These are phyloP conservation scores for Selaginella tamariscina DNA, from an alignment of 75 land plant genomes.

Conservation along the genomic window DNA sequence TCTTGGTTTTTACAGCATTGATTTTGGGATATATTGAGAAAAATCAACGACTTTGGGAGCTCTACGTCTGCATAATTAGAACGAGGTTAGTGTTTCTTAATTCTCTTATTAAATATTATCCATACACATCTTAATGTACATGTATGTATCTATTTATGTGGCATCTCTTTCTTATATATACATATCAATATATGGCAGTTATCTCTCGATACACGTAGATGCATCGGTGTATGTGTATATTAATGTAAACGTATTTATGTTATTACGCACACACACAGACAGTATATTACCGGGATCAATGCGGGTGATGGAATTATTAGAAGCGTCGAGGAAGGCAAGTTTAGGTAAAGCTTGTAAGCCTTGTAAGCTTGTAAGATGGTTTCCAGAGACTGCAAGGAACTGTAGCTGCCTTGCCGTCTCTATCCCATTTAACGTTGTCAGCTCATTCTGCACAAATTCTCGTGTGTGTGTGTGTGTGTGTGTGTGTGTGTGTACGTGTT, in stretches of 20 bases:
- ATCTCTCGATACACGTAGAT: neutral
- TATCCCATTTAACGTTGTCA: constrained; percentile 14
- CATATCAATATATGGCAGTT: neutral
- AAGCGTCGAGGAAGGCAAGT: constrained; percentile 11
- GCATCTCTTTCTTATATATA: neutral
- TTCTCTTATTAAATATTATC: neutral
- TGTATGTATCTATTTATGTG: neutral
- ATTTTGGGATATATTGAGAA: constrained; percentile 10
- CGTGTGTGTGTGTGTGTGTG: neutral
- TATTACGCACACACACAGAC: neutral
- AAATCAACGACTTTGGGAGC: constrained; percentile 15
- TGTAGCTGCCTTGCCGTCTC: constrained; percentile 1
- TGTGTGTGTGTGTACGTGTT: too few species aligned
- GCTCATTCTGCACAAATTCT: constrained; percentile 2
- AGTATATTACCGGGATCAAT: constrained; percentile 11
- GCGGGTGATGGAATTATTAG: constrained; percentile 11
- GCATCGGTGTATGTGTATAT: neutral
- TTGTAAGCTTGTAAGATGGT: constrained; percentile 6
- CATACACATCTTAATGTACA: neutral
- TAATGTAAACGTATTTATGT: neutral
- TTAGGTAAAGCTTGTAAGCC: neutral
- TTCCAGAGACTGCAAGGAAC: constrained; percentile 12
- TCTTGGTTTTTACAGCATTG: constrained; percentile 4
- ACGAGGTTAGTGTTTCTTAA: too few species aligned
- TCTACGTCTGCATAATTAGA: neutral